Percentiles rank a stretch among this genome's conserved stretches.
phyloP scores from a whole-genome alignment of 2,329 filamentous ascomycete genomes.

The Colletotrichum orbiculare region DNA sequence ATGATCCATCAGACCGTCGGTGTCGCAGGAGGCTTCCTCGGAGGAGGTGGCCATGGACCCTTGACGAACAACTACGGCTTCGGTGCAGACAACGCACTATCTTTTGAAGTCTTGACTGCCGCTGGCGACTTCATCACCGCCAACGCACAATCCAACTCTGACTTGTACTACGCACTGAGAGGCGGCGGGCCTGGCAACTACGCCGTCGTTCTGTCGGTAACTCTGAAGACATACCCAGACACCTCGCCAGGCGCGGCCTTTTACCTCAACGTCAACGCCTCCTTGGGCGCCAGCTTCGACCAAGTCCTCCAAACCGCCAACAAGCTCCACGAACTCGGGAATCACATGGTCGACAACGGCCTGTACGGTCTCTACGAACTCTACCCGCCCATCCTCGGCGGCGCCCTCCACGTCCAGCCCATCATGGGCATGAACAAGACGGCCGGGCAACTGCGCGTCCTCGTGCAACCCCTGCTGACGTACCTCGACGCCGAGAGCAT shows the following conservation, averaged over 20 bases:
- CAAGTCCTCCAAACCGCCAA: slow-evolving; percentile 29
- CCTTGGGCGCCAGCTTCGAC: slow-evolving; percentile 20
- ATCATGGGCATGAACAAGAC: slow-evolving; percentile 39
- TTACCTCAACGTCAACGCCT: slow-evolving; percentile 35
- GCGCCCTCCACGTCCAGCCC: slow-evolving; percentile 36
- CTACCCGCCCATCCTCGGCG: slow-evolving; percentile 22
- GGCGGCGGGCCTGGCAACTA: slow-evolving; percentile 66
- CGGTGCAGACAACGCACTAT: slow-evolving; percentile 60
- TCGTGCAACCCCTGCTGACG: slow-evolving; percentile 27
- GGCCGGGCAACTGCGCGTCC: slow-evolving; percentile 11
- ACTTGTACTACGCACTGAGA: slow-evolving; percentile 68
- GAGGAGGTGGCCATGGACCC: slow-evolving; percentile 67
- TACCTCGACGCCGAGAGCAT: slow-evolving; percentile 31
- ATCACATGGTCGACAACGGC: slow-evolving; percentile 33
- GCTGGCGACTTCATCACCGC: slow-evolving; percentile 57
- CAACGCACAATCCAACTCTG: slow-evolving; percentile 55
- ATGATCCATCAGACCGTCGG: slow-evolving; percentile 58
- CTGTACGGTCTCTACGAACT: slow-evolving; percentile 36
- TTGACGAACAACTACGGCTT: slow-evolving; percentile 56
- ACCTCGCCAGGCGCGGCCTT: slow-evolving; percentile 21
- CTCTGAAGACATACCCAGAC: slow-evolving; percentile 59
- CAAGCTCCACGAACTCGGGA: slow-evolving; percentile 32
- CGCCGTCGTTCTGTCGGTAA: slow-evolving; percentile 63
- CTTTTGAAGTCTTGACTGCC: slow-evolving; percentile 59
- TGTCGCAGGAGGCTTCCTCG: slow-evolving; percentile 68